These are phyloP conservation scores for Suhomyces kilbournensis DNA, from an alignment of 805 yeast species.

Conservation along the genomic window DNA sequence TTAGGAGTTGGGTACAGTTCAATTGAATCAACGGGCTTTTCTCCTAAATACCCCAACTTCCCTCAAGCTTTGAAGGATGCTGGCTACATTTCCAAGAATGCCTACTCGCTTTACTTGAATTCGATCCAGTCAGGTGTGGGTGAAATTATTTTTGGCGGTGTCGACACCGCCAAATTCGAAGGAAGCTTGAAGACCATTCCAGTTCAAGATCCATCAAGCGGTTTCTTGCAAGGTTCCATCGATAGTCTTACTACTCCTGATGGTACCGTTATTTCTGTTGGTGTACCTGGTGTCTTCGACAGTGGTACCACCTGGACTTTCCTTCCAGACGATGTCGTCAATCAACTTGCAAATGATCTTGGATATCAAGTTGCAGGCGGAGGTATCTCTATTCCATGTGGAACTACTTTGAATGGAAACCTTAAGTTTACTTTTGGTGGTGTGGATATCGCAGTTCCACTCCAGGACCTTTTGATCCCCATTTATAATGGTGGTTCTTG, in stretches of 20 bases:
- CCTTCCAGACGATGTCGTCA: conserved; percentile 4
- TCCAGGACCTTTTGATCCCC: not conserved
- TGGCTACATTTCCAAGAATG: conserved; percentile 21
- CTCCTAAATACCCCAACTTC: conserved; percentile 9
- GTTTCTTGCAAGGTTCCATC: not conserved
- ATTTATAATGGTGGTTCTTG: not conserved
- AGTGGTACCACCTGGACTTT: conserved; percentile 7
- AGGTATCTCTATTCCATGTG: not conserved
- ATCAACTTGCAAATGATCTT: not conserved
- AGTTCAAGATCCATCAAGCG: not conserved
- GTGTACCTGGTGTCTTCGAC: conserved; percentile 1
- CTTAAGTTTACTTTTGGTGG: not conserved
- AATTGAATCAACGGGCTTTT: not conserved
- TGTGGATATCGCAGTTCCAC: not conserved
- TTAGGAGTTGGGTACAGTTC: conserved; percentile 5
- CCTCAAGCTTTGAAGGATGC: conserved; percentile 22
- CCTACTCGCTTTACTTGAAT: conserved; percentile 26
- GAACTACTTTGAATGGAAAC: not conserved
- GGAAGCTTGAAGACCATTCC: conserved; percentile 15
- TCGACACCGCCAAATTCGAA: conserved; percentile 22
- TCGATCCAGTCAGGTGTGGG: conserved; percentile 18
- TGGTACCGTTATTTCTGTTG: conserved; percentile 8
- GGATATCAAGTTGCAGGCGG: not conserved
- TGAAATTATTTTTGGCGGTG: conserved; percentile 26
- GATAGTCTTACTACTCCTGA: not conserved